phyloP scores from a whole-genome alignment of 2,329 filamentous ascomycete genomes.

The Pseudogymnoascus sp. region DNA sequence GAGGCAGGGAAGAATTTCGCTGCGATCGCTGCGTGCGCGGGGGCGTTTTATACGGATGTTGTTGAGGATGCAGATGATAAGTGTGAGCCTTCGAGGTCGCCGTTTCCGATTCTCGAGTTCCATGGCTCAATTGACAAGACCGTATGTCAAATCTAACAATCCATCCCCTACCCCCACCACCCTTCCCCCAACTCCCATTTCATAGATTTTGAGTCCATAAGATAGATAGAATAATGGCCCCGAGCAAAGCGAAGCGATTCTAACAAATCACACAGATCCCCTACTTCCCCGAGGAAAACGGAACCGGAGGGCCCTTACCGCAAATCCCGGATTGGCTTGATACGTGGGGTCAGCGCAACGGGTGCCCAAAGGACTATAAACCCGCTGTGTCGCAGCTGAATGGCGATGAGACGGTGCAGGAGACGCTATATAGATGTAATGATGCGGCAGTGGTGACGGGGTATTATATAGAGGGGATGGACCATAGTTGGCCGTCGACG shows the following conservation, averaged over 20 bases:
- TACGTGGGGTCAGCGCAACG: conserved; percentile 32
- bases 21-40: conserved; percentile 35
- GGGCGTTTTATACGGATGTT: conserved; percentile 32
- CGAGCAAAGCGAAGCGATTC: neutral
- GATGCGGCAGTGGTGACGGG: neutral
- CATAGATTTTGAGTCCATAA: neutral
- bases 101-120: conserved; percentile 40
- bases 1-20: conserved; percentile 31
- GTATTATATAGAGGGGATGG: conserved; percentile 19
- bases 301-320: conserved; percentile 36
- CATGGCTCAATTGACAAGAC: conserved; percentile 32
- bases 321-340: conserved; percentile 33
- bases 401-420: conserved; percentile 20
- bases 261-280: neutral
- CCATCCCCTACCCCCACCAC: too few species aligned
- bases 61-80: conserved; percentile 23
- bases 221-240: neutral
- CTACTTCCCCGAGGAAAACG: conserved; percentile 28
- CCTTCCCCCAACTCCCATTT: too few species aligned
- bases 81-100: conserved; percentile 29
- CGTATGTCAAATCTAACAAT: neutral
- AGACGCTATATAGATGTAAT: conserved; percentile 15
- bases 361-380: conserved; percentile 19
- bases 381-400: conserved; percentile 26
- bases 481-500: conserved; percentile 34